Conservation (phyloP, 2,329 filamentous ascomycete species). For the Talaromyces sp. region DNA sequence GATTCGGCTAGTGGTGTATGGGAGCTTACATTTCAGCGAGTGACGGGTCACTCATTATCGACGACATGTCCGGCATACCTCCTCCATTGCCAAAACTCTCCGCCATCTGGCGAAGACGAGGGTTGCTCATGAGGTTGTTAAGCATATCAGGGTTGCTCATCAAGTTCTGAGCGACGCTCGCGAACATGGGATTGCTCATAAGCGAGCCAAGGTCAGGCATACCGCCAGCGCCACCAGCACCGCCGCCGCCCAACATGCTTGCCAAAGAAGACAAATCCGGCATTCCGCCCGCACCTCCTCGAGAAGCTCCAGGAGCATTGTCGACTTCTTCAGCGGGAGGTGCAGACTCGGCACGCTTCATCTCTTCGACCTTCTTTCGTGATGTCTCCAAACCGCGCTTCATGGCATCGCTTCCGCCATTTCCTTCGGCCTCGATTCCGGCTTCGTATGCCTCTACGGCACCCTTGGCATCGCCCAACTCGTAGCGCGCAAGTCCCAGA, state of each 20-base stretch:
- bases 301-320: conserved; percentile 47
- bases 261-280: conserved; percentile 70
- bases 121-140: conserved; percentile 91
- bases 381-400: conserved; percentile 95
- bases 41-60: conserved; percentile 86
- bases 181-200: conserved; percentile 98
- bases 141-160: conserved; percentile 97
- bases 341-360: conserved; percentile 57
- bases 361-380: conserved; percentile 79
- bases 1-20: not conserved
- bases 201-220: conserved; percentile 86
- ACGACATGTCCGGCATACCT: conserved; percentile 83
- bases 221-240: conserved; percentile 60
- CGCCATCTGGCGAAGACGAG: conserved; percentile 82
- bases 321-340: conserved; percentile 54
- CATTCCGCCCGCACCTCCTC: conserved; percentile 60
- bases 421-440: conserved; percentile 92
- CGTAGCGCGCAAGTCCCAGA: conserved; percentile 85
- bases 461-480: conserved; percentile 83
- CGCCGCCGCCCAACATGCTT: conserved; percentile 65
- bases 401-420: conserved; percentile 93
- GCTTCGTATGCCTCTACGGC: conserved; percentile 92
- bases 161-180: conserved; percentile 91
- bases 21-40: conserved; percentile 85
- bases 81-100: conserved; percentile 70